Conservation (phyloP, 495 filamentous ascomycete species). For the Bombardia bombarda region DNA sequence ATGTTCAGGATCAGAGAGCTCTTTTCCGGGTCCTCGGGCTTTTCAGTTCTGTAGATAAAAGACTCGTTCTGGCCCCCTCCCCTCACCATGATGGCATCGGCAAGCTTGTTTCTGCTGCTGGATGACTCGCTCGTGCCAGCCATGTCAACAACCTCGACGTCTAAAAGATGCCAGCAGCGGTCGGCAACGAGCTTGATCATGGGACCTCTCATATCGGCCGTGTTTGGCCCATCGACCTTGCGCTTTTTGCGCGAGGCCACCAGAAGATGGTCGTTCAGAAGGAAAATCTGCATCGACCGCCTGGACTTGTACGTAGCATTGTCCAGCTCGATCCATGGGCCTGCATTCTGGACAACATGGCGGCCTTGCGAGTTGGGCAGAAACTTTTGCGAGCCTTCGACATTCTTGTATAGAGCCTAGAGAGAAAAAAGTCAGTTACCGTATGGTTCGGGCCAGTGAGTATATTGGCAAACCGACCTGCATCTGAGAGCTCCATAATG, state of each 20-base stretch:
- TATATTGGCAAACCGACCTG: too few relatives aligned
- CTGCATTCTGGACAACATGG: conserved; percentile 84
- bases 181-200: conserved; percentile 81
- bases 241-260: conserved; percentile 88
- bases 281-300: conserved; percentile 75
- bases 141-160: conserved; percentile 90
- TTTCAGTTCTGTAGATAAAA: conserved; percentile 84
- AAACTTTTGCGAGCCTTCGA: conserved; percentile 96
- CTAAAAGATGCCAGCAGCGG: conserved; percentile 87
- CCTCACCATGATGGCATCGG: conserved; percentile 84
- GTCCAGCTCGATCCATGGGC: conserved; percentile 91
- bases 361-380: conserved; percentile 83
- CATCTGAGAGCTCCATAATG: conserved; percentile 86
- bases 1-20: conserved; percentile 73
- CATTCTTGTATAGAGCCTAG: conserved; percentile 75
- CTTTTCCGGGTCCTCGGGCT: conserved; percentile 67
- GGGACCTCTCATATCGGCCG: conserved; percentile 49
- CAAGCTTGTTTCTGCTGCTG: conserved; percentile 55
- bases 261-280: conserved; percentile 92
- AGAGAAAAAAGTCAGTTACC: background rate
- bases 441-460: too few relatives aligned
- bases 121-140: conserved; percentile 51
- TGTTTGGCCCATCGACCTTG: conserved; percentile 59
- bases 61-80: conserved; percentile 73
- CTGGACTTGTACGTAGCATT: conserved; percentile 91